A percentile compares a stretch with the other conserved stretches of the same genome.
Conservation (phyloP, 768 basidiomycete genomes). For the Boletus tomentosulus region DNA sequence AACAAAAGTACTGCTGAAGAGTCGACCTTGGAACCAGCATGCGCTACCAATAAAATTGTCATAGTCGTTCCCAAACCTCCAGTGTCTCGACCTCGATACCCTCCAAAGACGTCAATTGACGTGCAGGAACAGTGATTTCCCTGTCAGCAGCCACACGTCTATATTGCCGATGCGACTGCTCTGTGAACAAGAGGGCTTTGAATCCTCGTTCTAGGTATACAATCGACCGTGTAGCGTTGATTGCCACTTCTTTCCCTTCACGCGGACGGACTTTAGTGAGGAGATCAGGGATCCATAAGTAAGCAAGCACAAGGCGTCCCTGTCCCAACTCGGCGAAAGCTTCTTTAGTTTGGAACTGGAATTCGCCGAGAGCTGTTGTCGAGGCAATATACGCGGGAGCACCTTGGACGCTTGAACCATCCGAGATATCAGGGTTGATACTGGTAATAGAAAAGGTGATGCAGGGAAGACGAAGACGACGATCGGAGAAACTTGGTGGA, state of each 20-base stretch:
- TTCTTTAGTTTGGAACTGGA: background rate
- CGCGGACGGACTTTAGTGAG: background rate
- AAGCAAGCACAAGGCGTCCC: conserved; percentile 3
- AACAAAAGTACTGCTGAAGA: too few species aligned
- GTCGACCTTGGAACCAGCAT: too few species aligned
- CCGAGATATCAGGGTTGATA: background rate
- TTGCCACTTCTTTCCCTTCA: background rate
- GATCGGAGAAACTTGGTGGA: conserved; percentile 2
- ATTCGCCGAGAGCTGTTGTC: background rate
- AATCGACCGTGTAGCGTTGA: background rate
- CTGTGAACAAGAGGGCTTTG: conserved; percentile 3
- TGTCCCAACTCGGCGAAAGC: background rate
- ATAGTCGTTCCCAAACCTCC: conserved; percentile 4
- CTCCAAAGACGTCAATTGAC: background rate
- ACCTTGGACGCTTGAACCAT: background rate
- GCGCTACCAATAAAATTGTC: too few species aligned
- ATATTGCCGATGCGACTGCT: conserved; percentile 7
- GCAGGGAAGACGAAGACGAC: conserved; percentile 10
- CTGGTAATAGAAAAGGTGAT: conserved; percentile 5
- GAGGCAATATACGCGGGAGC: background rate
- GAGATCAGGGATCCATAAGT: conserved; percentile 11
- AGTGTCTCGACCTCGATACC: background rate
- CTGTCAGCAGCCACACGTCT: conserved; percentile 14
- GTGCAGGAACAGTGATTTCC: background rate
- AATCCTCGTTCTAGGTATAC: conserved; percentile 9